Evolutionary conservation across 108 stramenopile genomes (phyloP), one percentile per base, ranked within the genome.

Genomic region (Skeletonema costatum): DNA sequence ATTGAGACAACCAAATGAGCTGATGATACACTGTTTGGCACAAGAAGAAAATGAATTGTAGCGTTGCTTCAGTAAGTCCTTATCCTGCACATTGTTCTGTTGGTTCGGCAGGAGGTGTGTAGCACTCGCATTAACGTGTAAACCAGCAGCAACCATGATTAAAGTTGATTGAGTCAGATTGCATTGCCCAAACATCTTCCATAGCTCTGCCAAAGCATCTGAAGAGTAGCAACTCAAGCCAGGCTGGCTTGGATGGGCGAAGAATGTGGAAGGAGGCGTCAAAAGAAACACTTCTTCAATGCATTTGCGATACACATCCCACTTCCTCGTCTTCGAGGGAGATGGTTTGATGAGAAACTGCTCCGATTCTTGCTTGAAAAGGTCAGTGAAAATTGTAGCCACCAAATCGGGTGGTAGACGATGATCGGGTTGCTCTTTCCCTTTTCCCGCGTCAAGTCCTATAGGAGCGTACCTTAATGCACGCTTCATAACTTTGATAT

Each of bases 61-160:
- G 32, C 51, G 42, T 51, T 71, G 58, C 30, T 75, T 70, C 30
- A 72, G 53, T 25, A 56, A 56, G 25, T 56, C 53, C n/a, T 56
- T 56, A 5, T 56, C 53, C 25, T 56, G 53, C 17, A 56, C 4
- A 56, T 29, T 25, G 25, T n/a, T 4, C 25, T 56, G 53, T 56
- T 56, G 53, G 17, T 56, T 56, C 2, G 53, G 53, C 53, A 56
- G 29, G 9, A 56, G 53, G n/a, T 42, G 21, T 21, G 53, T 41
- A 25, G 63, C 51, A 48, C 81, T 76, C 1, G 70, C 75, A 68
- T 72, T 67, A n/a, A 82, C 74, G 51, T 66, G 56, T 74, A 82
- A 68, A 21, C 71, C 66, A 39, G 81, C 81, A 62, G 74, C 71
- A 72, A 82, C 66, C 75, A 82, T 82, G 48, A 82, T 82, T 4